Conservation (phyloP, 1,284 basidiomycete genomes). For the Mycena sp. region DNA sequence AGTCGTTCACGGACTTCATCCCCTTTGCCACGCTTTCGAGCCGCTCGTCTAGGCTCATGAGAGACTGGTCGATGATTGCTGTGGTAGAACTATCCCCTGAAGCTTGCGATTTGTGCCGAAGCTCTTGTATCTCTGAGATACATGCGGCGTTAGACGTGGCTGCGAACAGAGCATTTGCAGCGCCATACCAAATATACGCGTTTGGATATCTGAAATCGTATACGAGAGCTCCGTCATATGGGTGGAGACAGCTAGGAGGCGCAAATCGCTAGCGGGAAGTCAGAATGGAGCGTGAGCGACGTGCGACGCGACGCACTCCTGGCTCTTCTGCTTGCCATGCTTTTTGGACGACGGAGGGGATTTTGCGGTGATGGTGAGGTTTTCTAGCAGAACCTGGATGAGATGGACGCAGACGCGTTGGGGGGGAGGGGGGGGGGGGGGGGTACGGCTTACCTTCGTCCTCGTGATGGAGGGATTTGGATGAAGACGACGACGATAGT, state of each 20-base stretch:
- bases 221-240: slow-evolving; percentile 86
- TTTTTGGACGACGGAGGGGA: slow-evolving; percentile 52
- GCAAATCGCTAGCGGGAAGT: slow-evolving; percentile 64
- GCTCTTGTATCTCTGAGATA: slow-evolving; percentile 80
- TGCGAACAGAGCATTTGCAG: slow-evolving; percentile 9
- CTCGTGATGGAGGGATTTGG: slow-evolving; percentile 60
- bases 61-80: slow-evolving; percentile 79
- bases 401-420: slow-evolving; percentile 29
- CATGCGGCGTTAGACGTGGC: slow-evolving; percentile 15
- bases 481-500: slow-evolving; percentile 58
- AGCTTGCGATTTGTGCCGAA: slow-evolving; percentile 80
- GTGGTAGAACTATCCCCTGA: slow-evolving; percentile 68
- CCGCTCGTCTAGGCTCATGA: slow-evolving; percentile 82
- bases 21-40: slow-evolving; percentile 79
- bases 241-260: slow-evolving; percentile 78
- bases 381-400: slow-evolving; percentile 55
- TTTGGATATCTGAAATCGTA: slow-evolving; percentile 85
- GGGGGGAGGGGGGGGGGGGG: too few relatives aligned
- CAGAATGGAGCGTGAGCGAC: slow-evolving; percentile 29
- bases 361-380: slow-evolving; percentile 70
- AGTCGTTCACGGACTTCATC: slow-evolving; percentile 71
- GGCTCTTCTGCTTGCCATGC: slow-evolving; percentile 63
- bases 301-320: slow-evolving; percentile 50
- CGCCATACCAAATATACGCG: slow-evolving; percentile 81
- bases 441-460: slow-evolving; percentile 76